These are phyloP conservation scores for Eurotiales sp. DNA, from an alignment of 2,329 filamentous ascomycete genomes.

Conservation along the genomic window DNA sequence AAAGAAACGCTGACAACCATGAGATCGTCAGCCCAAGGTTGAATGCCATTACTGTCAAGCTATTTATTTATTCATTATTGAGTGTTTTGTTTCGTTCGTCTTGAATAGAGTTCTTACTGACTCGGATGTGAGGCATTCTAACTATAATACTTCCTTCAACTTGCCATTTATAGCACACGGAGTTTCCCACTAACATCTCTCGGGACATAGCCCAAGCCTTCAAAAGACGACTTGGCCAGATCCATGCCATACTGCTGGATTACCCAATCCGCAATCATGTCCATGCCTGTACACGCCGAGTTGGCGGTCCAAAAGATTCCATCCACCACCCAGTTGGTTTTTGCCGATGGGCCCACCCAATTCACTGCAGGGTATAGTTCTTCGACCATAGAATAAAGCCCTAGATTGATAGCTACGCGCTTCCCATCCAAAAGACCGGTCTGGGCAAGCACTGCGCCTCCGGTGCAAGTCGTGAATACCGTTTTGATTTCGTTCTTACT, in stretches of 20 bases:
- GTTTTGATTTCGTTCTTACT: conserved; percentile 12
- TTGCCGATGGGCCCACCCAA: not conserved
- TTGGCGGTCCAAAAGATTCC: conserved; percentile 12
- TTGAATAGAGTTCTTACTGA: too few relatives aligned
- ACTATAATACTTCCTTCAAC: too few relatives aligned
- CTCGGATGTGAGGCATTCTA: too few relatives aligned
- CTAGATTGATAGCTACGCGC: conserved; percentile 4
- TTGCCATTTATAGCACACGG: not conserved
- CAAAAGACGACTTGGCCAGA: conserved; percentile 3
- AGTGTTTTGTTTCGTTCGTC: too few relatives aligned
- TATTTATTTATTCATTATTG: too few relatives aligned
- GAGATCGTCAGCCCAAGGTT: too few relatives aligned
- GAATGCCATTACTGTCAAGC: too few relatives aligned
- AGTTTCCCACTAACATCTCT: conserved; percentile 8
- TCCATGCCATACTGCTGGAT: conserved; percentile 7
- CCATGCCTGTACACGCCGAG: conserved; percentile 10
- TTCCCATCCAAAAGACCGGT: conserved; percentile 13
- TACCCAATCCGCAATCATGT: conserved; percentile 15
- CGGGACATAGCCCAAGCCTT: not conserved
- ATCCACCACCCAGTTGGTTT: conserved; percentile 11
- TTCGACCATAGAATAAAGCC: not conserved
- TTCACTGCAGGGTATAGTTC: conserved; percentile 10
- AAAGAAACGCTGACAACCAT: too few relatives aligned
- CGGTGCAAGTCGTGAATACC: conserved; percentile 14
- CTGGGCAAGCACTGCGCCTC: conserved; percentile 10